Base-by-base conservation (phyloP, 1,284 basidiomycete species). In the Vanrija sp. region DNA sequence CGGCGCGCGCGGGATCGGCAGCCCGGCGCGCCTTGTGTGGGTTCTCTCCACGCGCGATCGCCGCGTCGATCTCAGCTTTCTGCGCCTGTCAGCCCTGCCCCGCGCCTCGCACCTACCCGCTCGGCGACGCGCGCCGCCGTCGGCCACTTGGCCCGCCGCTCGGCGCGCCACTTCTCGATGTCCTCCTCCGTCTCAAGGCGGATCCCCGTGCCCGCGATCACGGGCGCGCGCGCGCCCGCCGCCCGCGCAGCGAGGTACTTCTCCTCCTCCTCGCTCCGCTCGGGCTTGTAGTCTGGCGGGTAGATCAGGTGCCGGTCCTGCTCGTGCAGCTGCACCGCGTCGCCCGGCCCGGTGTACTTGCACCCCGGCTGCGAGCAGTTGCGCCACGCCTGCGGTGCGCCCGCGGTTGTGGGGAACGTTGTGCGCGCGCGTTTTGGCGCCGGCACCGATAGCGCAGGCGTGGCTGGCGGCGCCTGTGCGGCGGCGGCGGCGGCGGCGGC, bases 301-400 rank as follows among this genome's bases (percentile, higher is more conserved):
- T 85, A 92, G 49, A 93, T 86, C 48, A 94, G 78, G 74, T 94
- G 92, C 19, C 91, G 80, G 70, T 95, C 92, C 84, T 91, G 92
- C 83, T 87, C 89, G 71, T 95, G 92, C 19, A 82, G 80, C 70
- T 90, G 86, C 5, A 94, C 83, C 26, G 84, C 79, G 66, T 88
- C 88, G 40, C 80, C 79, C 7, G 88, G 85, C 23, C 89, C 91
- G 26, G 80, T 80, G 67, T 91, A 96, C 8, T 74, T 70, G 72
- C 91, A 95, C 15, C 83, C 83, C 38, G 79, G 79, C 58, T 86
- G 79, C 1, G 82, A 81, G 74, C 91, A 95, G 51, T 72, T 74
- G 47, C 72, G 54, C 72, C 72, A 76, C 29, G 67, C 59, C 34
- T 61, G 18, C 46, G 48, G 38, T 8, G 16, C 10, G 26, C 5